These are phyloP conservation scores for Carex scoparia DNA, from an alignment of 176 grass and related monocot genomes.

Conservation along the genomic window DNA sequence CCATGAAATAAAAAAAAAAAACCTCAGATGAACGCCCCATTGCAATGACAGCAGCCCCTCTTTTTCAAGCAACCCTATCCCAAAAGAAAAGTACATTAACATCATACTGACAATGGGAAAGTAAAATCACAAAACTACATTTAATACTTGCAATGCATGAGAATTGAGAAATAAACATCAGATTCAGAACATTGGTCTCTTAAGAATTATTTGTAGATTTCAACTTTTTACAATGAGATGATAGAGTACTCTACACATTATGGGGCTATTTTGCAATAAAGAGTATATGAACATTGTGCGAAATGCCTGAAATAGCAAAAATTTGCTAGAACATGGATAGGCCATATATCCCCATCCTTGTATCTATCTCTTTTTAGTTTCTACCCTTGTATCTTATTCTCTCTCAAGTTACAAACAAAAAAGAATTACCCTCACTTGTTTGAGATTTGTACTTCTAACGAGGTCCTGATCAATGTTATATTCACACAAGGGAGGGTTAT, in stretches of 20 bases:
- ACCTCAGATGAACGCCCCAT: slow-evolving; percentile 19
- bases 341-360: background rate
- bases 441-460: too few species aligned
- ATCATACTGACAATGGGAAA: background rate
- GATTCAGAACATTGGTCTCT: background rate
- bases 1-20: background rate
- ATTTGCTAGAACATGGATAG: background rate
- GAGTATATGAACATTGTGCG: background rate
- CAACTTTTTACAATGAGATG: background rate
- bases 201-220: background rate
- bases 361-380: background rate
- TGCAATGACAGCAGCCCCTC: background rate
- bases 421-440: background rate
- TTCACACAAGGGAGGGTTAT: too few species aligned
- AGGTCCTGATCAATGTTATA: too few species aligned
- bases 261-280: background rate
- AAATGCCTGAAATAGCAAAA: background rate
- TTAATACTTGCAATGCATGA: background rate
- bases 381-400: background rate
- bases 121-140: background rate
- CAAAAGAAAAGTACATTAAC: background rate
- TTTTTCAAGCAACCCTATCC: slow-evolving; percentile 15
- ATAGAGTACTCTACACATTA: background rate
- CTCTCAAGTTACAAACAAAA: background rate
- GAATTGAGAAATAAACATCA: background rate